Conservation (phyloP, 805 yeast genomes). For the Candida quercuum region DNA sequence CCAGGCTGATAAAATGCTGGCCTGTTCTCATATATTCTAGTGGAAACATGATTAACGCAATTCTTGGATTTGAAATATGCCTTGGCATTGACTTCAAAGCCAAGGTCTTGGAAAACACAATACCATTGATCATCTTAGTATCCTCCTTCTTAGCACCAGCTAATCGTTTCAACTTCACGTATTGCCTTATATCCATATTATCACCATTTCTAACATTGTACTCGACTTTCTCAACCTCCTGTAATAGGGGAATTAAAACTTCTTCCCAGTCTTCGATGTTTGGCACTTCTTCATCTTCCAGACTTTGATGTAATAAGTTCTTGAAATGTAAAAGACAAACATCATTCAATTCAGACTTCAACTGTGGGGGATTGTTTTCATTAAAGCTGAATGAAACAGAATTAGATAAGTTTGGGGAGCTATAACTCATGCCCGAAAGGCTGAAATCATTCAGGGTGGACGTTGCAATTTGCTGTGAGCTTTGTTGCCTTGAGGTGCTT, state of each 20-base stretch:
- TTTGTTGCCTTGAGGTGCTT: conserved; percentile 25
- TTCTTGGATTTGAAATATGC: conserved; percentile 58
- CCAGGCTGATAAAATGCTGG: conserved; percentile 75
- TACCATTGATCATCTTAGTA: conserved; percentile 64
- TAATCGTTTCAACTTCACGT: conserved; percentile 79
- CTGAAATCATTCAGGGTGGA: conserved; percentile 7
- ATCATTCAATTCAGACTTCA: conserved; percentile 27
- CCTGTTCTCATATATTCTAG: conserved; percentile 76
- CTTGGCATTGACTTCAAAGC: conserved; percentile 79
- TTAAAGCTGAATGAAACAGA: conserved; percentile 13
- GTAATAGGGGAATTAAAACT: conserved; percentile 44
- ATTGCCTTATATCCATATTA: conserved; percentile 80
- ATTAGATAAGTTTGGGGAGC: conserved; percentile 27
- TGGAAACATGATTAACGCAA: conserved; percentile 83
- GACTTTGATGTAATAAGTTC: conserved; percentile 51
- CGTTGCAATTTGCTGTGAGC: conserved; percentile 15
- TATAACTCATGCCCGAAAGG: conserved; percentile 6
- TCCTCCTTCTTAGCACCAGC: conserved; percentile 67
- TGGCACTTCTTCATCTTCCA: conserved; percentile 54
- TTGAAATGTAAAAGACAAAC: conserved; percentile 39
- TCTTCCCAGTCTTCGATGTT: conserved; percentile 54
- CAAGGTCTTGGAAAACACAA: conserved; percentile 76
- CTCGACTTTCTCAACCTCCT: conserved; percentile 52
- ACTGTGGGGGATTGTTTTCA: conserved; percentile 7
- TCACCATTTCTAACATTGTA: conserved; percentile 60